phyloP scores from a whole-genome alignment of 345 rosid species.

The Salix caprea region DNA sequence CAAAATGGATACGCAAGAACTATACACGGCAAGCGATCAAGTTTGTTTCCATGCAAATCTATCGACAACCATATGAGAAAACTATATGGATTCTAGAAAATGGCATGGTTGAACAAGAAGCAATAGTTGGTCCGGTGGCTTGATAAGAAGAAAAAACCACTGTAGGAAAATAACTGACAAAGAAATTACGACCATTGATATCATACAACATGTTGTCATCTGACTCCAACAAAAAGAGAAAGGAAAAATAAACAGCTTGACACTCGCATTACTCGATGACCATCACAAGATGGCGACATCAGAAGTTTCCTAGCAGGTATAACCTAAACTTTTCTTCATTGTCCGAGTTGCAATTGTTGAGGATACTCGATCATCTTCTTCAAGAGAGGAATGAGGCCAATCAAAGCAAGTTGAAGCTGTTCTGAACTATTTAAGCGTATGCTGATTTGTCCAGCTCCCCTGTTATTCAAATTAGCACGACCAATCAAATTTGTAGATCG shows the following conservation, averaged over 20 bases:
- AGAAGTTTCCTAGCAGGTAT: conserved; percentile 11
- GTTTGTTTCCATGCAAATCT: not conserved
- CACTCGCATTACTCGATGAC: conserved; percentile 23
- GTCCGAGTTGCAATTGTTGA: conserved; percentile 62
- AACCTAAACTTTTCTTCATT: conserved; percentile 43
- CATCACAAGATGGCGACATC: conserved; percentile 27
- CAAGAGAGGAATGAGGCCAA: conserved; percentile 67
- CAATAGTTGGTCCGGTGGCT: conserved; percentile 3
- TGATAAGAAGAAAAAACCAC: conserved; percentile 18
- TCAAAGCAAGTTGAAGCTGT: conserved; percentile 77
- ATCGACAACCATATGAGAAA: not conserved
- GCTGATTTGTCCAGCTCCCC: conserved; percentile 89
- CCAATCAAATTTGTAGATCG: conserved; percentile 66
- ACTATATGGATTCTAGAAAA: not conserved
- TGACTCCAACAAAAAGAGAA: not conserved
- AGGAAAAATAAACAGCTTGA: not conserved
- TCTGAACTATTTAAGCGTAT: conserved; percentile 75
- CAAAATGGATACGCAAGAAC: not conserved
- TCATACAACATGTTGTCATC: not conserved
- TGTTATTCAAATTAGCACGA: conserved; percentile 83
- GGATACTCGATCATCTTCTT: conserved; percentile 52
- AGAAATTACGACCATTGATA: conserved; percentile 16
- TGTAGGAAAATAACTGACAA: conserved; percentile 9
- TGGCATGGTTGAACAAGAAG: conserved; percentile 1
- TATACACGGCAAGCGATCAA: not conserved